Evolutionary conservation across 352 stramenopile species (phyloP), one percentile per base, ranked within the genome.

Genomic region (Discostella stelligera): DNA sequence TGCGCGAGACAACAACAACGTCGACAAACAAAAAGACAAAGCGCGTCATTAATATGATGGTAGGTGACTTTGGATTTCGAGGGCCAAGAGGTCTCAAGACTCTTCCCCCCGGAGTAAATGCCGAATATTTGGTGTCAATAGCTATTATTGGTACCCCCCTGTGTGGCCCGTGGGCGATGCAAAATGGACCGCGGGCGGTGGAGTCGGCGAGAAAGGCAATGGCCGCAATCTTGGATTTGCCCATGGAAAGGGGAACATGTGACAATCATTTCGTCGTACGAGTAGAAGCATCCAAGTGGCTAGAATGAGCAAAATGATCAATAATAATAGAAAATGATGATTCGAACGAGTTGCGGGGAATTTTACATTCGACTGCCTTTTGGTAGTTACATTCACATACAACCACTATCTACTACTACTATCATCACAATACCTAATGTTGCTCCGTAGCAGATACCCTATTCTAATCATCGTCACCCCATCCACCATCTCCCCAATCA

Each of bases 11-110:
- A 18, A 59, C 58, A 18, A 46, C 11, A 32, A 18, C 30, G 2
- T 68, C 67, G 23, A 54, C 52, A 41, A 16, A 49, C 13, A 27
- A 30, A 0, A 59, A 60, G 30, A 71, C 56, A 27, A 79, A 77
- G 59, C 72, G 83, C 7, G 70, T 91, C 5, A 72, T 91, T 13
- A 89, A 91, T 50, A 65, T 91, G n/a, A 70, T 84, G 13, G 71
- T 88, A 10, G 83, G 85, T 13, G 69, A 75, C n/a, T 89, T 85
- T 73, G 67, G 46, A 30, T 58, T 32, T 20, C 23, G 18, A 39
- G 64, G 72, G 4, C 72, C 66, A 53, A 68, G 64, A 20, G 65
- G 64, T 18, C 62, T 80, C 4, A 58, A 66, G 10, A 18, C 69
- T 37, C 66, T 85, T 39, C 61, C 79, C 6, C 21, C 49, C 11